These are phyloP conservation scores for Rossbeevera mucosa DNA, from an alignment of 768 basidiomycete genomes.

Conservation along the genomic window DNA sequence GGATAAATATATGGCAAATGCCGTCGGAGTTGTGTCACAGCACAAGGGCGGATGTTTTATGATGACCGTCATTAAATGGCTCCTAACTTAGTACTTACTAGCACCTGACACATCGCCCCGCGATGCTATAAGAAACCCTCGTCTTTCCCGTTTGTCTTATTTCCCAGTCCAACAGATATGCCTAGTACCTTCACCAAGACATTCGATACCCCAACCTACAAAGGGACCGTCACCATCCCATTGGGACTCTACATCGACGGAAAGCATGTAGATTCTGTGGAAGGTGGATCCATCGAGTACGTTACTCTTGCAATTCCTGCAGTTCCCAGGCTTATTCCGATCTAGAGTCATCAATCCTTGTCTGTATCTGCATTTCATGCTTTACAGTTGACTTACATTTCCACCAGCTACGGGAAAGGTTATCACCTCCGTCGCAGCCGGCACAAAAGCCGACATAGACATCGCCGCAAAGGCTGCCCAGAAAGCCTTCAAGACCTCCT, in stretches of 20 bases:
- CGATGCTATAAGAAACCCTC: constrained; percentile 7
- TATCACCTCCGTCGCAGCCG: constrained; percentile 8
- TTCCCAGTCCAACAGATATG: constrained; percentile 23
- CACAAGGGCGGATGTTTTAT: background rate
- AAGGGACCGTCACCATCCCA: constrained; percentile 49
- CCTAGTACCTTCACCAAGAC: constrained; percentile 39
- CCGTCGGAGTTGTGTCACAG: background rate
- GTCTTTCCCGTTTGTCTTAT: background rate
- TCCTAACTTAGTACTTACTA: background rate
- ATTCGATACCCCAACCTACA: constrained; percentile 54
- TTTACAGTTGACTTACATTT: constrained; percentile 19
- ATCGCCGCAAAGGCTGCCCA: constrained; percentile 2
- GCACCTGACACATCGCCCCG: background rate
- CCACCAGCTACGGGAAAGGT: constrained; percentile 5
- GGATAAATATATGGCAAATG: background rate
- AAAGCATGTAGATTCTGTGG: constrained; percentile 43
- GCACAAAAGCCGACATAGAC: constrained; percentile 8
- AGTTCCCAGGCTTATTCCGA: constrained; percentile 1
- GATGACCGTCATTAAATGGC: constrained; percentile 1
- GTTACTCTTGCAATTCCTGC: constrained; percentile 16
- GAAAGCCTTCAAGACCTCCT: constrained; percentile 5
- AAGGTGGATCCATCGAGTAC: constrained; percentile 58
- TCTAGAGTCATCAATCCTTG: constrained; percentile 53
- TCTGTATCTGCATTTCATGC: constrained; percentile 16
- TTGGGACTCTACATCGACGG: constrained; percentile 72